phyloP scores from a whole-genome alignment of 1,284 basidiomycete genomes.

The Cryptococcus neoformans region DNA sequence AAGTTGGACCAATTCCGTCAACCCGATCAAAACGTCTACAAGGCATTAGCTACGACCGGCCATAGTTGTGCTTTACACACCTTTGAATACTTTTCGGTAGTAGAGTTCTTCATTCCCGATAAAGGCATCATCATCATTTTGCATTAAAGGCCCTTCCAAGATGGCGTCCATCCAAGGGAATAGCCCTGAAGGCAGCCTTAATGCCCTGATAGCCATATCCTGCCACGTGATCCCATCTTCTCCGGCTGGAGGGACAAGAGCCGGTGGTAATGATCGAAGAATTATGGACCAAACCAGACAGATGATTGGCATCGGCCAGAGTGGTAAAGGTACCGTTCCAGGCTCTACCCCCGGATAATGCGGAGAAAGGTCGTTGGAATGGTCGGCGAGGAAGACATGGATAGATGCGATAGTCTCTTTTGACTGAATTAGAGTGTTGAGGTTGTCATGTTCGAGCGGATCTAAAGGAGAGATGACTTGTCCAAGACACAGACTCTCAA shows the following conservation, averaged over 20 bases:
- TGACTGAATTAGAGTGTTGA: slow-evolving; percentile 25
- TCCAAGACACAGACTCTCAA: slow-evolving; percentile 36
- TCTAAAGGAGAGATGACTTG: slow-evolving; percentile 26
- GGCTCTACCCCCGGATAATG: slow-evolving; percentile 9
- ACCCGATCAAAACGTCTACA: slow-evolving; percentile 37
- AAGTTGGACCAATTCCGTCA: slow-evolving; percentile 32
- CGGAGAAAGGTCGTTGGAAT: slow-evolving; percentile 24
- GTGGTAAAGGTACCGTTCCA: slow-evolving; percentile 13
- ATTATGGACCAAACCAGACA: slow-evolving; percentile 44
- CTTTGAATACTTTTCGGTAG: slow-evolving; percentile 37
- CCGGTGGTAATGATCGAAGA: slow-evolving; percentile 25
- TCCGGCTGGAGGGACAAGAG: slow-evolving; percentile 19
- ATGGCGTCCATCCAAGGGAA: slow-evolving; percentile 41
- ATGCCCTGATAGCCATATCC: slow-evolving; percentile 29
- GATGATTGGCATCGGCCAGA: slow-evolving; percentile 38
- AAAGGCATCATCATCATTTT: not conserved
- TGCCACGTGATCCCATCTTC: slow-evolving; percentile 23
- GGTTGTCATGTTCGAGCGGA: slow-evolving; percentile 10
- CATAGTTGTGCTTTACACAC: slow-evolving; percentile 10
- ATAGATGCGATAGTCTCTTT: slow-evolving; percentile 28
- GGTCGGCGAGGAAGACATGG: slow-evolving; percentile 33
- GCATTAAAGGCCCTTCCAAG: slow-evolving; percentile 32
- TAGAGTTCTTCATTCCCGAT: slow-evolving; percentile 12
- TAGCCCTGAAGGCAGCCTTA: slow-evolving; percentile 28
- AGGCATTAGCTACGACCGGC: not conserved